Evolutionary conservation across 495 filamentous ascomycete genomes (phyloP).

Genomic region (Chaetomium tenue): DNA sequence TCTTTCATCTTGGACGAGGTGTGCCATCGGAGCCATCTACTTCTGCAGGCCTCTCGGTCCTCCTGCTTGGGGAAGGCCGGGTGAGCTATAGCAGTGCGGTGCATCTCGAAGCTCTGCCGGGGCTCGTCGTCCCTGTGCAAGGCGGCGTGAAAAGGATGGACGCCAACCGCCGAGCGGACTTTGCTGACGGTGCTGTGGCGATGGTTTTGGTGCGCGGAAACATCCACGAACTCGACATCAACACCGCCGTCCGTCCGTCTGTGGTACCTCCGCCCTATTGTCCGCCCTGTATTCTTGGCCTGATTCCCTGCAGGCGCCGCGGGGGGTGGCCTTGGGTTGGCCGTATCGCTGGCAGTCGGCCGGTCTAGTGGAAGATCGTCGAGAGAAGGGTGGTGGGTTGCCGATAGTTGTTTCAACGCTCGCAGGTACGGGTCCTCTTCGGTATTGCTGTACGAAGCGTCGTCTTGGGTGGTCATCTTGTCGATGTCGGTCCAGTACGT

Average conservation of each 20-base stretch:
- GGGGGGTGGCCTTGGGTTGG: not conserved
- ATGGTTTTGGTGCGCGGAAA: slow-evolving; percentile 34
- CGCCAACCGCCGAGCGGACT: slow-evolving; percentile 33
- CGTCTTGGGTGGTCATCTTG: not conserved
- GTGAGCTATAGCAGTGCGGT: not conserved
- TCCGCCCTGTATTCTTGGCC: not conserved
- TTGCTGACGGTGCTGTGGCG: slow-evolving; percentile 36
- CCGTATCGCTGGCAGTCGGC: too few species aligned
- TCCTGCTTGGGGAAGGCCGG: not conserved
- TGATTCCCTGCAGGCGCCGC: not conserved
- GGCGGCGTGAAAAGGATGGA: slow-evolving; percentile 5
- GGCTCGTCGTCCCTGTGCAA: not conserved
- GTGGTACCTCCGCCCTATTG: slow-evolving; percentile 30
- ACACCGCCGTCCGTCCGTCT: slow-evolving; percentile 33
- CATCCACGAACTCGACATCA: slow-evolving; percentile 32
- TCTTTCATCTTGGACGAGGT: not conserved
- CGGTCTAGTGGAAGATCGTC: slow-evolving; percentile 4
- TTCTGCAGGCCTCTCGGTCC: not conserved
- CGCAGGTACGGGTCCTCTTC: slow-evolving; percentile 17
- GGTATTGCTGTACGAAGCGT: not conserved
- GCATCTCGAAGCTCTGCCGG: not conserved
- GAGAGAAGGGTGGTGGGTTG: slow-evolving; percentile 17
- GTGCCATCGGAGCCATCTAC: not conserved
- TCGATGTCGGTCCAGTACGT: not conserved
- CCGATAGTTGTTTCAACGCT: slow-evolving; percentile 16